These are phyloP conservation scores for Ophiobolus disseminans DNA, from an alignment of 2,329 filamentous ascomycete species.

Conservation along the genomic window DNA sequence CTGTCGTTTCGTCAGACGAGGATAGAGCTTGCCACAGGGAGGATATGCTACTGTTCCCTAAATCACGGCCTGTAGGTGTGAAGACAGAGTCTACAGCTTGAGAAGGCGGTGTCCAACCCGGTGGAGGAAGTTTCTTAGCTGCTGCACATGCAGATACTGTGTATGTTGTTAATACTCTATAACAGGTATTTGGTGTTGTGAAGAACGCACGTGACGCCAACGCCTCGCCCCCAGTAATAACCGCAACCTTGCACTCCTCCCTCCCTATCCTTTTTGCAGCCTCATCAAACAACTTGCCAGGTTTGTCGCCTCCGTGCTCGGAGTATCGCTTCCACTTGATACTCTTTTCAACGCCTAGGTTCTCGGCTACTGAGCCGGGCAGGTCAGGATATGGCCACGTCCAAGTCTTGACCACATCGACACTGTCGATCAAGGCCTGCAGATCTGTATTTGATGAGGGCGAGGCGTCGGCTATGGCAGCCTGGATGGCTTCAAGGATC, in stretches of 20 bases:
- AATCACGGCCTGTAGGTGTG: constrained; percentile 57
- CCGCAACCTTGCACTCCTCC: constrained; percentile 62
- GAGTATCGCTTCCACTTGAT: constrained; percentile 59
- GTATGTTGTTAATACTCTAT: background rate
- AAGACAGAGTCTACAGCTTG: constrained; percentile 58
- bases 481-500: constrained; percentile 63
- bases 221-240: constrained; percentile 70
- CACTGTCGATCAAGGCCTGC: constrained; percentile 60
- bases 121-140: constrained; percentile 62
- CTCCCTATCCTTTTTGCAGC: constrained; percentile 64
- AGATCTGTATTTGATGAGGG: constrained; percentile 46
- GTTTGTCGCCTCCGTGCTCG: constrained; percentile 69
- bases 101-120: constrained; percentile 63
- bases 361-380: constrained; percentile 60
- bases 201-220: constrained; percentile 61
- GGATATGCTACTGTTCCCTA: constrained; percentile 50
- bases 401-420: constrained; percentile 68
- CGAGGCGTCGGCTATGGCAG: constrained; percentile 60
- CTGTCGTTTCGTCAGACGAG: constrained; percentile 45
- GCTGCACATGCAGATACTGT: constrained; percentile 60
- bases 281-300: constrained; percentile 68
- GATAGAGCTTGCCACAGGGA: constrained; percentile 19
- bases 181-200: background rate
- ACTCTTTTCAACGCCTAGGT: constrained; percentile 55
- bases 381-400: constrained; percentile 70